phyloP scores from a whole-genome alignment of 2,329 filamentous ascomycete species.

The Fusarium coicis region DNA sequence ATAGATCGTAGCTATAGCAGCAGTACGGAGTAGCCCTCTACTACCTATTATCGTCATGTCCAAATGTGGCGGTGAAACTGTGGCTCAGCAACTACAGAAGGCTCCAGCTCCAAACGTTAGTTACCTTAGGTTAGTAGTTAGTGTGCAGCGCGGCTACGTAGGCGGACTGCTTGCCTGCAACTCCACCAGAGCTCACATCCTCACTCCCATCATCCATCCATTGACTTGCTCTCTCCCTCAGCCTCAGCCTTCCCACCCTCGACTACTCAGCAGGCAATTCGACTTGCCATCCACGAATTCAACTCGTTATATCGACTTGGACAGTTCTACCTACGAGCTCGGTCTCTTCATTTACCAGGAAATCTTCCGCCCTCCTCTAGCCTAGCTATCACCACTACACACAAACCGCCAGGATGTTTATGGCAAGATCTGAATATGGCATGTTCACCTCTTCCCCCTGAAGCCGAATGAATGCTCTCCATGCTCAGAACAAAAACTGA shows the following conservation, averaged over 20 bases:
- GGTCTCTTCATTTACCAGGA: constrained; percentile 4
- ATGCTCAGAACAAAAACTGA: constrained; percentile 26
- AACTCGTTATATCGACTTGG: neutral
- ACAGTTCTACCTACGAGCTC: neutral
- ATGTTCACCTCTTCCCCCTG: constrained; percentile 55
- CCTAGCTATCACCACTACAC: constrained; percentile 24
- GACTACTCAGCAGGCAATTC: neutral
- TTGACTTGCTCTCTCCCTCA: constrained; percentile 21
- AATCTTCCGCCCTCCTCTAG: constrained; percentile 14
- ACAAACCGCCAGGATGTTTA: constrained; percentile 84
- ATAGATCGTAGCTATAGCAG: neutral
- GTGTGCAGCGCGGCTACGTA: constrained; percentile 48
- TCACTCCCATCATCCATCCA: constrained; percentile 28
- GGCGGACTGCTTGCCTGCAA: constrained; percentile 53
- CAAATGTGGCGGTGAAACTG: constrained; percentile 35
- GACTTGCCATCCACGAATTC: neutral
- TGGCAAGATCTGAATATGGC: constrained; percentile 99
- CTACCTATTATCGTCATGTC: neutral
- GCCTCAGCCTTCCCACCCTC: constrained; percentile 25
- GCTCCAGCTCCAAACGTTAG: constrained; percentile 14
- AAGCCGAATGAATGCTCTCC: constrained; percentile 11
- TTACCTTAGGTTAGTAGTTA: neutral
- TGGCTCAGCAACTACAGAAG: constrained; percentile 23
- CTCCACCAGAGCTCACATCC: constrained; percentile 43
- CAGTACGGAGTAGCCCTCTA: neutral